Evolutionary conservation across 257 asterid species (phyloP).

Genomic region (Ilex asprella): DNA sequence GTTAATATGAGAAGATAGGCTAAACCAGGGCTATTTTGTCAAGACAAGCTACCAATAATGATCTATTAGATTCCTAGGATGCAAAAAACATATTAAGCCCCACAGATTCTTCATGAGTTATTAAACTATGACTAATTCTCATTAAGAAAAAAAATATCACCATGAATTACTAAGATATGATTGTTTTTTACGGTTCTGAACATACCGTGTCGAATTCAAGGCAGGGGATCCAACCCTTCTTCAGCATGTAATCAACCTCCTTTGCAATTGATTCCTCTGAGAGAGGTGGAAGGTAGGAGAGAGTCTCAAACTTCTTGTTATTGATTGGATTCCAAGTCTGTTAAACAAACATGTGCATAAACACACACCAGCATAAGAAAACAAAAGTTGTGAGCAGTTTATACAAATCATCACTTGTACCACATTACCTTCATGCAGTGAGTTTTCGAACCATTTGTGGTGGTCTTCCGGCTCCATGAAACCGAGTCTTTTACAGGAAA

Average conservation of each 20-base stretch:
- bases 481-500: conserved; percentile 16
- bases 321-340: conserved; percentile 51
- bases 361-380: background rate
- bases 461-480: conserved; percentile 26
- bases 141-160: too few species aligned
- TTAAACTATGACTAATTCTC: too few species aligned
- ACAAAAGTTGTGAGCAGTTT: background rate
- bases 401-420: background rate
- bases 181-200: background rate
- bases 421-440: conserved; percentile 38
- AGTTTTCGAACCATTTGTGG: conserved; percentile 34
- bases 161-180: too few species aligned
- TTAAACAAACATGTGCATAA: background rate
- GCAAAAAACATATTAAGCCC: too few species aligned
- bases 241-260: conserved; percentile 43
- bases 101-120: too few species aligned
- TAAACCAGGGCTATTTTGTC: too few species aligned
- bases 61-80: too few species aligned
- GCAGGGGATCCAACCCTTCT: conserved; percentile 46
- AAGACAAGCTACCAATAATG: too few species aligned
- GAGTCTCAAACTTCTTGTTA: conserved; percentile 47
- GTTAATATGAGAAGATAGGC: too few species aligned
- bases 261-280: conserved; percentile 36
- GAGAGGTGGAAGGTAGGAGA: conserved; percentile 37
- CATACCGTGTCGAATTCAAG: conserved; percentile 47